A percentile compares a stretch with the other conserved stretches of the same genome.
Conservation (phyloP, 441 rosid species). For the Erodium texanum region DNA sequence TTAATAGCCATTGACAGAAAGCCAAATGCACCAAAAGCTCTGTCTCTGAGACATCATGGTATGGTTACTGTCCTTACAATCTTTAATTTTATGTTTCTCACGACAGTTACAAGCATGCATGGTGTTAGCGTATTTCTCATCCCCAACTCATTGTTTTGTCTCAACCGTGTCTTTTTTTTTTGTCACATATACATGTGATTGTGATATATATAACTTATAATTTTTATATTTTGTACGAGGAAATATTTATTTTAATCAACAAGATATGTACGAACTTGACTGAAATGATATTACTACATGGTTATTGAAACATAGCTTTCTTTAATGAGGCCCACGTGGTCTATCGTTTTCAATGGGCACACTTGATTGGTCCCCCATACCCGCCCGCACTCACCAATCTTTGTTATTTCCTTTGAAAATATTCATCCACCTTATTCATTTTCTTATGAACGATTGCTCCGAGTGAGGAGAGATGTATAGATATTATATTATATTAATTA, state of each 20-base stretch:
- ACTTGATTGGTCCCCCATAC: background rate
- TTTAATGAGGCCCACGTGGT: background rate
- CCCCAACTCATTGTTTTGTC: background rate
- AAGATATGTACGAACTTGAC: no score
- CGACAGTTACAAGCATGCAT: background rate
- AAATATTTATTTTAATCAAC: no score
- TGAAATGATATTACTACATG: background rate
- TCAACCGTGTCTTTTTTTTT: background rate
- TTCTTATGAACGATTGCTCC: no score
- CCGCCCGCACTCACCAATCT: background rate
- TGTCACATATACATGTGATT: no score
- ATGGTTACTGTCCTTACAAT: background rate
- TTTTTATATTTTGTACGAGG: no score
- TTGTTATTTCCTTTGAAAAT: no score
- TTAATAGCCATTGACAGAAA: background rate
- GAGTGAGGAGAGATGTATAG: no score
- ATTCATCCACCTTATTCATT: background rate
- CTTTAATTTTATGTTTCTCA: background rate
- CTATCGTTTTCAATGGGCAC: background rate
- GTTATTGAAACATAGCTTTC: background rate
- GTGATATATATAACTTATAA: no score
- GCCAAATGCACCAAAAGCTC: background rate
- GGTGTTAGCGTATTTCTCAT: background rate
- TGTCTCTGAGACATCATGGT: background rate
- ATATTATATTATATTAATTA: no score